Conservation (phyloP, 768 basidiomycete genomes). For the Naganishia onofrii region DNA sequence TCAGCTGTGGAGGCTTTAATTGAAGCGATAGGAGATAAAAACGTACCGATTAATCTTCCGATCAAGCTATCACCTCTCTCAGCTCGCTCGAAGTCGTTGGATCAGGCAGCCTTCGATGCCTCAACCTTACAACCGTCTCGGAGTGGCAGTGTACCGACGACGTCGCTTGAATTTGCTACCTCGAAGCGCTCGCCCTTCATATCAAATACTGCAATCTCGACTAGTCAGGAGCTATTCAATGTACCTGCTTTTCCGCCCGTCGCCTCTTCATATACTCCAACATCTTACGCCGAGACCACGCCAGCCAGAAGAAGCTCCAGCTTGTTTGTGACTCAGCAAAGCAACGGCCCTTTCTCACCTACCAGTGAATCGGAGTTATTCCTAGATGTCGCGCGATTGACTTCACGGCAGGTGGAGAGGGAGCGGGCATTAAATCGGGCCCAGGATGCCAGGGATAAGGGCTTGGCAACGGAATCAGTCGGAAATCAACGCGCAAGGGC, state of each 20-base stretch:
- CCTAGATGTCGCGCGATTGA: conserved; percentile 21
- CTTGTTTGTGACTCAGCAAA: not conserved
- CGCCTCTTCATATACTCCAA: not conserved
- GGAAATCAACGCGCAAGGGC: not conserved
- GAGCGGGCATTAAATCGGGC: conserved; percentile 2
- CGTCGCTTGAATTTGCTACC: not conserved
- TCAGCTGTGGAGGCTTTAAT: conserved; percentile 19
- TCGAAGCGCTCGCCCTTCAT: conserved; percentile 1
- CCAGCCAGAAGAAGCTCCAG: not conserved
- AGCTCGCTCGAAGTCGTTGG: not conserved
- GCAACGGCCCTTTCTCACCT: not conserved
- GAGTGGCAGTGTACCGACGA: not conserved
- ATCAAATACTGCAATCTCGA: not conserved
- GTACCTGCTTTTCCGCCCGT: conserved; percentile 15
- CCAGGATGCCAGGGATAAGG: conserved; percentile 7
- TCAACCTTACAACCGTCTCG: not conserved
- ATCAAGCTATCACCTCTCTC: not conserved
- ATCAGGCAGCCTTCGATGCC: not conserved
- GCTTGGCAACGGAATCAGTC: conserved; percentile 6
- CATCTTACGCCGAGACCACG: not conserved
- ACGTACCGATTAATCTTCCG: conserved; percentile 2
- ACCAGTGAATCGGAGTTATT: conserved; percentile 18
- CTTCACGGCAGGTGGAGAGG: conserved; percentile 8
- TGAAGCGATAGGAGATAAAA: not conserved
- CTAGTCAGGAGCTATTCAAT: not conserved